Conservation (phyloP, 2,329 filamentous ascomycete species). For the Xylaria sp. region DNA sequence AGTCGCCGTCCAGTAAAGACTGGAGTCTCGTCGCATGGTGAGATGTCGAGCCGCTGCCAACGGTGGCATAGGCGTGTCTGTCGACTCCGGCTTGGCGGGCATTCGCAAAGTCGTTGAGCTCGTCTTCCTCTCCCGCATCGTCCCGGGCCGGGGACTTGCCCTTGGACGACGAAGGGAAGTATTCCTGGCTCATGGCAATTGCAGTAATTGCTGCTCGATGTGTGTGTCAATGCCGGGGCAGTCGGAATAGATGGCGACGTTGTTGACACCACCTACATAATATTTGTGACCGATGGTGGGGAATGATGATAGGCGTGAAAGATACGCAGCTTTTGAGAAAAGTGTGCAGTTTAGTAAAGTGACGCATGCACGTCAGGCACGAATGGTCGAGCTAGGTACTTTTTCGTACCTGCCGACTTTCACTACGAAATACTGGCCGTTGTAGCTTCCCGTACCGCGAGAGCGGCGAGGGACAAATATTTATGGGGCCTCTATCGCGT, state of each 20-base stretch:
- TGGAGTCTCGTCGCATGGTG: constrained; percentile 77
- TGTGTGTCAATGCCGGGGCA: not conserved
- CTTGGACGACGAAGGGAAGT: constrained; percentile 36
- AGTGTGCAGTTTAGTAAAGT: not conserved
- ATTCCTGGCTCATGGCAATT: constrained; percentile 55
- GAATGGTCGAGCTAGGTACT: not conserved
- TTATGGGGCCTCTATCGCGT: no score
- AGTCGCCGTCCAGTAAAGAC: constrained; percentile 77
- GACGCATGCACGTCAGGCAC: not conserved
- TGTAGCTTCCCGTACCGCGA: no score
- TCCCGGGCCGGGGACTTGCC: constrained; percentile 41
- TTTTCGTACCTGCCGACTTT: not conserved
- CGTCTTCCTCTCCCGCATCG: not conserved
- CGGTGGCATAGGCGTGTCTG: constrained; percentile 73
- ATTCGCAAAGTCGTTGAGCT: constrained; percentile 17
- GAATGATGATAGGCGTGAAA: not conserved
- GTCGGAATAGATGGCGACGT: not conserved
- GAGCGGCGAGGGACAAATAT: no score
- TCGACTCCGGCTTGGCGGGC: constrained; percentile 28
- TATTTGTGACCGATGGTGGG: not conserved
- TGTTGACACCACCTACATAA: not conserved
- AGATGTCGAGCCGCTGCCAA: constrained; percentile 75
- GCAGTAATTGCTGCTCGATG: constrained; percentile 21
- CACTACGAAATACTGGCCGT: not conserved
- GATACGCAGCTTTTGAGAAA: not conserved